Evolutionary conservation across 1,284 basidiomycete genomes (phyloP).

Genomic region (Schizopora paradoxa): DNA sequence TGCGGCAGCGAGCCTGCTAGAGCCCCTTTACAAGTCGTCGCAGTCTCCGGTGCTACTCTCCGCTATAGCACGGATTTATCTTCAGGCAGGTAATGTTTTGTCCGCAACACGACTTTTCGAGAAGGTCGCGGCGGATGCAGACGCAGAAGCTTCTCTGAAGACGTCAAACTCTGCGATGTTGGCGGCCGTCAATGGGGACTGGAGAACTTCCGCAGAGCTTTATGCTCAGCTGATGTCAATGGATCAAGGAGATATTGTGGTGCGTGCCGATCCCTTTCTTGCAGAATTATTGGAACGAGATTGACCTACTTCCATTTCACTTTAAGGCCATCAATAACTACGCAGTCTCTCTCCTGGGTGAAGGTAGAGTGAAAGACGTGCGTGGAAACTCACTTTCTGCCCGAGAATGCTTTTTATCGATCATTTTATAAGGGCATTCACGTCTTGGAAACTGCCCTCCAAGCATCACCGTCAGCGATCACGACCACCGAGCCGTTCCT

Average conservation of each 20-base stretch:
- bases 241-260: conserved; percentile 52
- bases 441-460: conserved; percentile 56
- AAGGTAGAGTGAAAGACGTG: conserved; percentile 70
- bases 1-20: conserved; percentile 58
- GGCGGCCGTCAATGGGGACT: conserved; percentile 63
- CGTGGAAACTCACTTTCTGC: conserved; percentile 10
- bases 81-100: conserved; percentile 61
- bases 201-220: conserved; percentile 45
- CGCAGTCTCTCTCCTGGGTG: conserved; percentile 60
- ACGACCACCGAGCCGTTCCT: conserved; percentile 73
- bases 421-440: conserved; percentile 50
- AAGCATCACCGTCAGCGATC: conserved; percentile 57
- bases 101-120: conserved; percentile 52
- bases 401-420: not conserved
- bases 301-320: not conserved
- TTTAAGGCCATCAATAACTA: conserved; percentile 72
- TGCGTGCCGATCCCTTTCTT: conserved; percentile 29
- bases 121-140: conserved; percentile 41
- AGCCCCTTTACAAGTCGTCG: conserved; percentile 49
- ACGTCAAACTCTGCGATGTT: conserved; percentile 59
- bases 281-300: not conserved
- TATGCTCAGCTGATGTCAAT: conserved; percentile 40
- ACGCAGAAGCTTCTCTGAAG: conserved; percentile 39
- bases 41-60: conserved; percentile 48
- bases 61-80: conserved; percentile 65